Evolutionary conservation across 768 basidiomycete genomes (phyloP).

Genomic region (Pleurotus cornucopiae): DNA sequence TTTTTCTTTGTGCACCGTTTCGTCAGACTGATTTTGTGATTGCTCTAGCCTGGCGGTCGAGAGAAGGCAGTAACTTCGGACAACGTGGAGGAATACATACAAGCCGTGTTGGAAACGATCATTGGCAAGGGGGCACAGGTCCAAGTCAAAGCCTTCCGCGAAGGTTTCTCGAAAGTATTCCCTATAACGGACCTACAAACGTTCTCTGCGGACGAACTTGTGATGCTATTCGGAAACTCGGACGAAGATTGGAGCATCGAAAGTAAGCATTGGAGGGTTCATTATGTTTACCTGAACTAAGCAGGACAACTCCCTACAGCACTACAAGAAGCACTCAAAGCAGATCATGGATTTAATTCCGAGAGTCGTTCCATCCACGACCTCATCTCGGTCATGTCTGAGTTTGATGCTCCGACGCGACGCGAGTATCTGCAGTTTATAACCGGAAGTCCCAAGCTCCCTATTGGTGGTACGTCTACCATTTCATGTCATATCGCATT

Average conservation of each 20-base stretch:
- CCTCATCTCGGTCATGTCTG: constrained; percentile 81
- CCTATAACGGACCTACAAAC: constrained; percentile 86
- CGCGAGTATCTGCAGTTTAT: constrained; percentile 95
- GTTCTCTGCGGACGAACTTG: constrained; percentile 93
- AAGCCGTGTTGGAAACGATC: constrained; percentile 83
- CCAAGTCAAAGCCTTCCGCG: constrained; percentile 88
- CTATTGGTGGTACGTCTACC: constrained; percentile 78
- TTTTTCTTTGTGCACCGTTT: constrained; percentile 18
- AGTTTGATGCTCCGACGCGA: constrained; percentile 67
- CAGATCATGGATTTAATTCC: constrained; percentile 96
- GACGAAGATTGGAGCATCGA: constrained; percentile 97
- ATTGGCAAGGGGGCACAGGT: constrained; percentile 73
- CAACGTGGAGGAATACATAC: constrained; percentile 87
- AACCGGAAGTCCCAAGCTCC: constrained; percentile 94
- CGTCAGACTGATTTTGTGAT: not conserved
- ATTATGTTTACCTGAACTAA: constrained; percentile 4
- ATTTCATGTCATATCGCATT: not conserved
- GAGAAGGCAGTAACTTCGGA: constrained; percentile 78
- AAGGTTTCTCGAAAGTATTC: constrained; percentile 96
- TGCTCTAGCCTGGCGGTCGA: constrained; percentile 68
- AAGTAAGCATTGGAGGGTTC: constrained; percentile 50
- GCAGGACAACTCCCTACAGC: constrained; percentile 41
- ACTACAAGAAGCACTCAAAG: constrained; percentile 85
- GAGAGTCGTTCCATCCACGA: constrained; percentile 90
- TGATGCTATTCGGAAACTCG: constrained; percentile 91